Base-by-base conservation (phyloP, 2,329 filamentous ascomycete species). In the Diaporthe destruens region DNA sequence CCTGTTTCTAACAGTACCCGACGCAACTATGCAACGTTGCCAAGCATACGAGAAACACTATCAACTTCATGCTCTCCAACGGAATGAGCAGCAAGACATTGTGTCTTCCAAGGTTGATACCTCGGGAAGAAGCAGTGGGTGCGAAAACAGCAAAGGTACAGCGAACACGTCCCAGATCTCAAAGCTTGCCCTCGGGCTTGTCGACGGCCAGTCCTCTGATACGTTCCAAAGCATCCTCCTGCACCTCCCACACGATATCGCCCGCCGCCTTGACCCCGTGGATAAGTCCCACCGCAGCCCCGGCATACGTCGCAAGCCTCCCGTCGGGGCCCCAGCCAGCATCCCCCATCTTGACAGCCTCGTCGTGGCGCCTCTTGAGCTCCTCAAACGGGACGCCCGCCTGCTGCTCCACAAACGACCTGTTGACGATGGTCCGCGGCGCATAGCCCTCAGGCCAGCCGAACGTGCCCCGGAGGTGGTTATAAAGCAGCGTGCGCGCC, bases 301-400 rank as follows among this genome's bases (percentile, higher is more conserved):
- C 85, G 0, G 85, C 86, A 75, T 88, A 88, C 1, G 86, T 87
- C 6, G 85, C 85, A n/a, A 86, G 76, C 71, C 86, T 80, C 0
- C 85, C 86, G 9, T 84, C 79, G 0, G 82, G 83, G 0, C 86
- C 86, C 85, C 85, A 88, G 2, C 83, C 86, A 9, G 75, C 75
- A 71, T 87, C 85, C 0, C 84, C 86, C 8, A 77, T 57, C 73
- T 81, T 80, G 2, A 79, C 72, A 8, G 82, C 80, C 65, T 83
- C 79, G 59, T 86, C 84, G 70, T 87, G 84, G 0, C 78, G 77
- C 32, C 69, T 76, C 76, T 86, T 84, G 3, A 87, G 75, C 71
- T 86, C 83, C 1, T 86, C 84, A 74, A 87, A 87, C 0, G 80
- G 70, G 4, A 79, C 78, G 0, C 82, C 82, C 0, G 76, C 76